Base-by-base conservation (phyloP, 1,284 basidiomycete genomes). In the Ustilago bromivora region DNA sequence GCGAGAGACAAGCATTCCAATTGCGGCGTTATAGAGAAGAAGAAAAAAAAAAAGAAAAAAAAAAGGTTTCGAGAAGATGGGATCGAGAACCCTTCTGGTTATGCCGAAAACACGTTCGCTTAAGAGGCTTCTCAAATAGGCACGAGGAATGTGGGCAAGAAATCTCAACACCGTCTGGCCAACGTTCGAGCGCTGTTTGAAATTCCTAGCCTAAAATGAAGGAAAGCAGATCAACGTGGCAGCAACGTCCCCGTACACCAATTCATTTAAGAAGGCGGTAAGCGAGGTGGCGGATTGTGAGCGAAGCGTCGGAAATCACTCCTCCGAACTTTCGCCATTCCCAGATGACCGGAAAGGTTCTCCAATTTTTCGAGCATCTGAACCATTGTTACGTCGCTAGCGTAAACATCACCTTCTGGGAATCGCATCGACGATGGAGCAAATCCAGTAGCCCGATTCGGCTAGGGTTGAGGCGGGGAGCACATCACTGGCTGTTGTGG, bases 1-100 rank as follows among this genome's bases (percentile, higher is more conserved):
- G 13, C 55, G 31, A 31, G 40, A 38, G 23, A 23, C 23, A 12
- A 31, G 31, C 23, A 57, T 43, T 53, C 41, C 56, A 58, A 8
- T 58, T 58, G 52, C 64, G 46, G 53, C 53, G 46, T 35, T 36
- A 46, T 19, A 11, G 13, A 5, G 19, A 38, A 38, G 15, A 46
- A 19, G n/a, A n/a, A 5, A 54, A 34, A 38, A n/a, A 28, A 19
- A 23, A 0, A 19, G 19, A 36, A 28, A 23, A 3, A 23, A 51
- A 47, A 40, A 51, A 49, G 47, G 34, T 28, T 40, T n/a, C 34
- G 47, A 47, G 40, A 40, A 35, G 43, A 19, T 23, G n/a, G 43
- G 57, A 59, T 41, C 23, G 67, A 60, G 67, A 52, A 69, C 67
- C 67, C 46, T 60, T 63, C 61, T 31, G 32, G 67, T 69, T 69